phyloP scores from a whole-genome alignment of 2,329 filamentous ascomycete species.

The Mariannaea sp. region DNA sequence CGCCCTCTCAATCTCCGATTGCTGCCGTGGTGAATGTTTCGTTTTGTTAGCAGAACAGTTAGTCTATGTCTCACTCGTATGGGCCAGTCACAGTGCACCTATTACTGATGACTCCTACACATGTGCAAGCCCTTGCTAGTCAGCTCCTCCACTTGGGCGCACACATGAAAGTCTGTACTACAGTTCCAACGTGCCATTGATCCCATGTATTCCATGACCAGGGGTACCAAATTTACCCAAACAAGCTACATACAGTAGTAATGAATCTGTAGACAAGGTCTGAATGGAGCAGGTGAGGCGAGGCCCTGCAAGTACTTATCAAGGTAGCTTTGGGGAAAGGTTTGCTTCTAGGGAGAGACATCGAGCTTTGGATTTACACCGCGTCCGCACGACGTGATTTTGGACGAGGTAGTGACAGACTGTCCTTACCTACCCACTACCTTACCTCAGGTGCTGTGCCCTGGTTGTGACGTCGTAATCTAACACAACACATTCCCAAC shows the following conservation, averaged over 20 bases:
- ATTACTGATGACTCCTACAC: slow-evolving; percentile 7
- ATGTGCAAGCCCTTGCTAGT: slow-evolving; percentile 2
- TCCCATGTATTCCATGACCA: too few relatives aligned
- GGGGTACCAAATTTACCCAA: too few relatives aligned
- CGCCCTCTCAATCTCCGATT: slow-evolving; percentile 4
- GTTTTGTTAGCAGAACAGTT: too few relatives aligned
- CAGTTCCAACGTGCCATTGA: too few relatives aligned
- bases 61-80: neutral
- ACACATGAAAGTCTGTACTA: neutral
- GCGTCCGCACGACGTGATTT: neutral
- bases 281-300: too few relatives aligned
- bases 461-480: neutral
- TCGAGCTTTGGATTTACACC: neutral
- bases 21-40: neutral
- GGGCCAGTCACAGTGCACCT: slow-evolving; percentile 10
- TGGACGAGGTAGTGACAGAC: too few relatives aligned
- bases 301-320: too few relatives aligned
- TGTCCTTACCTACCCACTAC: too few relatives aligned
- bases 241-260: too few relatives aligned
- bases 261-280: too few relatives aligned
- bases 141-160: neutral
- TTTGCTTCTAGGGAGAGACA: neutral
- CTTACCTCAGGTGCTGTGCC: too few relatives aligned
- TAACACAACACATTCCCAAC: neutral
- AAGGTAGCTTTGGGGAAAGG: neutral